Evolutionary conservation across 495 filamentous ascomycete genomes (phyloP).

Genomic region (Stereocaulon alpinum): DNA sequence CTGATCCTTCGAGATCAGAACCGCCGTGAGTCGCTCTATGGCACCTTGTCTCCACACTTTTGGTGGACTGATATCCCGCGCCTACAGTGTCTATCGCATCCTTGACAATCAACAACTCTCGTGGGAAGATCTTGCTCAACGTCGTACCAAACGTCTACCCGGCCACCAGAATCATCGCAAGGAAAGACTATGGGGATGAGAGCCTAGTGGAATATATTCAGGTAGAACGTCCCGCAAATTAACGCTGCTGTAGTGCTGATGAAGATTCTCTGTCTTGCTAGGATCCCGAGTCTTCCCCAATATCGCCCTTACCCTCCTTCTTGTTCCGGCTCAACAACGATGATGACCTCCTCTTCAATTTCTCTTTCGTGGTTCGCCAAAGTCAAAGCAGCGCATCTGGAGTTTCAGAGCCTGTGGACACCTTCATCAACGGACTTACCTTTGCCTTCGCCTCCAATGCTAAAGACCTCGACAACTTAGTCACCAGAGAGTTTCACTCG

Average conservation of each 20-base stretch:
- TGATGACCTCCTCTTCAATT: slow-evolving; percentile 83
- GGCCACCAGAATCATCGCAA: slow-evolving; percentile 66
- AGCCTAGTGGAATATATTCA: slow-evolving; percentile 81
- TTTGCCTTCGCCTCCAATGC: slow-evolving; percentile 79
- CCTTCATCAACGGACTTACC: slow-evolving; percentile 77
- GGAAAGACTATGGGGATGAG: slow-evolving; percentile 63
- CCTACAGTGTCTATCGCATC: slow-evolving; percentile 71
- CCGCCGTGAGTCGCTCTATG: slow-evolving; percentile 49
- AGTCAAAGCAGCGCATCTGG: slow-evolving; percentile 30
- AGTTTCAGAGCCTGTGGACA: slow-evolving; percentile 47
- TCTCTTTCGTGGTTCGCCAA: slow-evolving; percentile 81
- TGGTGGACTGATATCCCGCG: slow-evolving; percentile 11
- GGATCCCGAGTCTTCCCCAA: slow-evolving; percentile 65
- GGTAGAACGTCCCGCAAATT: slow-evolving; percentile 36
- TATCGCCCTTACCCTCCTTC: slow-evolving; percentile 54
- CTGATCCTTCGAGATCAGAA: slow-evolving; percentile 85
- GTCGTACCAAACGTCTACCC: slow-evolving; percentile 85
- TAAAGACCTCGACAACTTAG: slow-evolving; percentile 82
- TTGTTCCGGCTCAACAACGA: slow-evolving; percentile 81
- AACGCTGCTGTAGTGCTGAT: not conserved
- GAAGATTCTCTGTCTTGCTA: slow-evolving; percentile 26
- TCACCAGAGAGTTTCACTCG: slow-evolving; percentile 90
- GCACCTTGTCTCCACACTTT: not conserved
- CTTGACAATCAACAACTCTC: slow-evolving; percentile 67
- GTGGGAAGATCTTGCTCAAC: slow-evolving; percentile 60